Base-by-base conservation (phyloP, 352 stramenopile species). In the Phytophthora uliginosa region DNA sequence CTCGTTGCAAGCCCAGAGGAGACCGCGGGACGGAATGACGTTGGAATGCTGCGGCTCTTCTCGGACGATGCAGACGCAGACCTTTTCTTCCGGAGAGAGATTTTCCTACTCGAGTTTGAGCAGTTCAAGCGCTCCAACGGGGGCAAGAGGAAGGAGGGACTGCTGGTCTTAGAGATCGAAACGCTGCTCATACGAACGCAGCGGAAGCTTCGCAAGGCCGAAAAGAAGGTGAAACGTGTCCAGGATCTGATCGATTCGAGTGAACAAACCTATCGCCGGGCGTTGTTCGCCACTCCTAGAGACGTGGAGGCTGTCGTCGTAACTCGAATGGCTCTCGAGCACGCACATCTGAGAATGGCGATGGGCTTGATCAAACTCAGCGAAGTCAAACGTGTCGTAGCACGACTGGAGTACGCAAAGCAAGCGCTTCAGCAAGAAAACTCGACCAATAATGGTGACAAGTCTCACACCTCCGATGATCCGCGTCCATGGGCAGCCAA, bases 181-280 rank as follows among this genome's bases (percentile, higher is more conserved):
- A 31, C 54, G 12, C 40, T 55, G 6, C 26, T 72, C n/a, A 77
- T 63, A 18, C 24, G 54, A 36, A 78, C 55, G 0, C 83, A 90
- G 52, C 75, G 86, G 8, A 91, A 92, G 62, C 62, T 84, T 24
- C 82, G 84, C 28, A 87, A 83, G 63, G 59, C 77, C 12, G 83
- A 82, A 22, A 94, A 94, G 64, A 90, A 91, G 54, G 51, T 74
- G 12, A 82, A 69, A 20, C 9, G 45, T 0, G 22, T 79, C 0
- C 71, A 85, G 53, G 69, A 87, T 0, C 65, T 78, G 18, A 59
- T 93, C 0, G 62, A 77, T 12, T 40, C 59, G 8, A 72, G 74
- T 2, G 68, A 82, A 28, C 53, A 66, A 31, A 33, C 9, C 1
- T 78, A 84, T 66, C 75, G 79, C 2, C 64, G 74, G 4, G 33